A percentile compares a stretch with the other conserved stretches of the same genome.
phyloP scores from a whole-genome alignment of 1,284 basidiomycete species.

The Trametes hirsuta region DNA sequence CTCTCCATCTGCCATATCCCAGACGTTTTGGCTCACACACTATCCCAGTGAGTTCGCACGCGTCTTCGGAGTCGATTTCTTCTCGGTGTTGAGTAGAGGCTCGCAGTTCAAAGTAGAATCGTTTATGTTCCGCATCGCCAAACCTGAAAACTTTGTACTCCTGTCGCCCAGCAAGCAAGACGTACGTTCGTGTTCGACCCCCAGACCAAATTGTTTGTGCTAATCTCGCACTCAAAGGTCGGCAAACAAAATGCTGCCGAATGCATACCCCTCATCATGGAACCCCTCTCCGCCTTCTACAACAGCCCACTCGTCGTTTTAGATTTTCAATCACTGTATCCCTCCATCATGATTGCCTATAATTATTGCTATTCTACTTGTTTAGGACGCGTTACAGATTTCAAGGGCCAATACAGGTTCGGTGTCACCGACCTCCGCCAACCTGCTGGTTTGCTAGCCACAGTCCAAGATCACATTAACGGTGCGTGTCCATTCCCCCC shows the following conservation, averaged over 20 bases:
- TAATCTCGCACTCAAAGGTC: slow-evolving; percentile 55
- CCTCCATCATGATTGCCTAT: slow-evolving; percentile 98
- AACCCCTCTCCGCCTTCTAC: slow-evolving; percentile 93
- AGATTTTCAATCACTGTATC: slow-evolving; percentile 96
- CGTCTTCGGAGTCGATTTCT: slow-evolving; percentile 97
- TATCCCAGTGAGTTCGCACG: slow-evolving; percentile 86
- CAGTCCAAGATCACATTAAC: slow-evolving; percentile 74
- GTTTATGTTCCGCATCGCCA: slow-evolving; percentile 97
- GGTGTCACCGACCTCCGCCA: slow-evolving; percentile 82
- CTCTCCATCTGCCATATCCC: neutral
- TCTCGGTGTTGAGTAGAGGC: slow-evolving; percentile 91
- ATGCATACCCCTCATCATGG: slow-evolving; percentile 93
- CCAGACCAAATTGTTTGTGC: neutral
- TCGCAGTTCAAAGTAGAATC: slow-evolving; percentile 99
- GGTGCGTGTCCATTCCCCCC: slow-evolving; percentile 43
- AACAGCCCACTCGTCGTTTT: slow-evolving; percentile 89
- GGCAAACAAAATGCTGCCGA: slow-evolving; percentile 97
- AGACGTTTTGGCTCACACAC: neutral
- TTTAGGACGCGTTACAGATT: slow-evolving; percentile 84
- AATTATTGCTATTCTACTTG: slow-evolving; percentile 98
- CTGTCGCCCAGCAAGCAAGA: slow-evolving; percentile 86
- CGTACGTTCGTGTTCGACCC: slow-evolving; percentile 48
- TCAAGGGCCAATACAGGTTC: slow-evolving; percentile 88
- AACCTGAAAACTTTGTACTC: slow-evolving; percentile 91
- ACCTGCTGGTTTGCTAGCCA: slow-evolving; percentile 69